phyloP scores from a whole-genome alignment of 2,329 filamentous ascomycete genomes.

The Biscogniauxia sp. region DNA sequence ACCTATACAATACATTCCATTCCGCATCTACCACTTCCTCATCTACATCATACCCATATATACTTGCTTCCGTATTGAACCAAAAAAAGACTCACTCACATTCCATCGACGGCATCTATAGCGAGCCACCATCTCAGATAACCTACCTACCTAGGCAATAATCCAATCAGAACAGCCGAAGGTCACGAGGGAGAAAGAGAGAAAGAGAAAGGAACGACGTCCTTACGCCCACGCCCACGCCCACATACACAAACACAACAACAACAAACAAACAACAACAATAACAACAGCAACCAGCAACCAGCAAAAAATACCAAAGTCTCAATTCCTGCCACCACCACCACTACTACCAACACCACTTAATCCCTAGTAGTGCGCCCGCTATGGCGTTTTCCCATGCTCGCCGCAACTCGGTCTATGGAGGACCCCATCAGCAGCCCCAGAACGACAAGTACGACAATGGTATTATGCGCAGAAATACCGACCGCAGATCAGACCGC shows the following conservation, averaged over 20 bases:
- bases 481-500: constrained; percentile 47
- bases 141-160: not conserved
- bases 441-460: constrained; percentile 39
- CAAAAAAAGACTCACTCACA: constrained; percentile 28
- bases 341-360: constrained; percentile 3
- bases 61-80: too few species aligned
- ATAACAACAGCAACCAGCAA: too few species aligned
- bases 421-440: constrained; percentile 33
- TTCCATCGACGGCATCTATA: constrained; percentile 20
- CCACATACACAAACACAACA: too few species aligned
- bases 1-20: not conserved
- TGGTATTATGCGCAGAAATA: constrained; percentile 36
- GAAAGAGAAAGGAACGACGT: too few species aligned
- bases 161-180: constrained; percentile 14
- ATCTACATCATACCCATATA: constrained; percentile 7
- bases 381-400: constrained; percentile 53
- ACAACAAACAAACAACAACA: too few species aligned
- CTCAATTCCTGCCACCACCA: constrained; percentile 1
- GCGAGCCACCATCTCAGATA: not conserved
- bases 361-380: constrained; percentile 10
- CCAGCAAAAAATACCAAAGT: too few species aligned
- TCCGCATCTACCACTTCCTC: constrained; percentile 1
- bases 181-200: not conserved
- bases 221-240: too few species aligned
- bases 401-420: constrained; percentile 55